Evolutionary conservation across 2,329 filamentous ascomycete species (phyloP), one percentile per base, ranked within the genome.

Genomic region (Cytospora mali): DNA sequence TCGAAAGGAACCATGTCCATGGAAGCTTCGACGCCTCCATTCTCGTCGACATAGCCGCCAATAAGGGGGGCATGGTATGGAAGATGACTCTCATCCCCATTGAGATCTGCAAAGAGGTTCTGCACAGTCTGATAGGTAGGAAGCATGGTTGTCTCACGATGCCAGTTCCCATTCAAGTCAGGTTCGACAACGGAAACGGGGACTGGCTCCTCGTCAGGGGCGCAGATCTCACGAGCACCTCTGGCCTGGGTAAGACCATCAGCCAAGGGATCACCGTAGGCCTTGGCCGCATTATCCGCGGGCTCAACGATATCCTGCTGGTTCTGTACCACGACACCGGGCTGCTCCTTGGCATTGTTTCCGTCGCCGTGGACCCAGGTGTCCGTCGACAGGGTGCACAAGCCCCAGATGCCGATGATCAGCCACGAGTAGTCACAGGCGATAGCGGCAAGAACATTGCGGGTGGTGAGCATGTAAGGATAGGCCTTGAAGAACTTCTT

Each of bases 281-380:
- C 25, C 51, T 23, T 13, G 3, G 13, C 23, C 13, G 33, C 27
- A 16, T 25, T 23, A 18, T 46, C 28, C 6, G 25, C n/a, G 13
- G 35, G n/a, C 5, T 21, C 18, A 4, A 18, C 27, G 9, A 46
- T 13, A 23, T 31, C 28, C 5, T 46, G 9, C 10, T 4, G 13
- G 14, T 27, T 28, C 27, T 48, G 29, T 2, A 23, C 48, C 27
- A 31, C n/a, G 16, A 60, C 53, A 1, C 58, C 58, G 0, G 58
- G 50, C 50, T 60, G 58, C 50, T 54, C 54, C 28, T 14, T 46
- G 10, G 58, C 50, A 10, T 27, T 49, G 21, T 6, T 28, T 1
- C 58, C 58, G 5, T 60, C 58, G 11, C 58, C 58, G n/a, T 60
- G 58, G 4, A 60, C 58, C 58, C 58, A 60, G 27, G 18, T 33